These are phyloP conservation scores for Sporothrix pallida DNA, from an alignment of 2,329 filamentous ascomycete genomes.

Conservation along the genomic window DNA sequence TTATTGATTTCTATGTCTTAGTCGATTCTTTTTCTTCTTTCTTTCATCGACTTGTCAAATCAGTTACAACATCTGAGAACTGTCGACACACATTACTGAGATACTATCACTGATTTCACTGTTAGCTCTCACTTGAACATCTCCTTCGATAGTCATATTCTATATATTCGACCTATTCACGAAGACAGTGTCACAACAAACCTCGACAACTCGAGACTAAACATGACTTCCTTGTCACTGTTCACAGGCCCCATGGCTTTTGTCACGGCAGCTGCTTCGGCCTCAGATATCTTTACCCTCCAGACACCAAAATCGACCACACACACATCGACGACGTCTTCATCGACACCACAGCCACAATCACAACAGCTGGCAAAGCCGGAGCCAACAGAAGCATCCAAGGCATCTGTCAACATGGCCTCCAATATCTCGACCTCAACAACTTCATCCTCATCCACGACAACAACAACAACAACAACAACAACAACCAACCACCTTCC, in stretches of 20 bases:
- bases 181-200: not conserved
- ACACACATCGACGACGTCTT: not conserved
- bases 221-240: slow-evolving; percentile 26
- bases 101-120: not conserved
- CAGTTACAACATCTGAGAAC: not conserved
- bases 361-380: not conserved
- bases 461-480: not conserved
- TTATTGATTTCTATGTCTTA: not conserved
- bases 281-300: not conserved
- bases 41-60: not conserved
- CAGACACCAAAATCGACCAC: not conserved
- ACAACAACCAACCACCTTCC: not conserved
- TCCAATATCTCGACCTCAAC: too few species aligned
- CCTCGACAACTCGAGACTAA: not conserved
- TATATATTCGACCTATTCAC: not conserved
- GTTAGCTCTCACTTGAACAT: not conserved
- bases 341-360: not conserved
- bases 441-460: not conserved
- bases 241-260: slow-evolving; percentile 26
- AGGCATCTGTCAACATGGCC: not conserved
- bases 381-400: not conserved
- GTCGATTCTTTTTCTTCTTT: not conserved
- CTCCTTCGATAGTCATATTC: not conserved
- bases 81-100: slow-evolving; percentile 5
- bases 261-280: not conserved